A percentile compares a stretch with the other conserved stretches of the same genome.
Conservation (phyloP, 2,329 filamentous ascomycete genomes). For the Sarocladium strictum region DNA sequence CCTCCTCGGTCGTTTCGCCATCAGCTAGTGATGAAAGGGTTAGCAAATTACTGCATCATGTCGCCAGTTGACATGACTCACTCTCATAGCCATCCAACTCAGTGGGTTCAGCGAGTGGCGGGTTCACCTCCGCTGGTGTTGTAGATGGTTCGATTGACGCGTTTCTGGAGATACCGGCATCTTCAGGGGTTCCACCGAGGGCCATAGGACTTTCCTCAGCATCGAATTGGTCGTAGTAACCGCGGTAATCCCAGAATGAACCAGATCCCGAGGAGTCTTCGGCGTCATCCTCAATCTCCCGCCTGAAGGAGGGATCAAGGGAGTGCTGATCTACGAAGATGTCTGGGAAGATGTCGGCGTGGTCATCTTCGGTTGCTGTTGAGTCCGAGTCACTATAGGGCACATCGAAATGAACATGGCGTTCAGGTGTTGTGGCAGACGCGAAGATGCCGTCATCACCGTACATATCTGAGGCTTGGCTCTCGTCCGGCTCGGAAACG, state of each 20-base stretch:
- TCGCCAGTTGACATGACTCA: slow-evolving; percentile 35
- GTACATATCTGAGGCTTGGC: slow-evolving; percentile 35
- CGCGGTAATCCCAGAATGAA: slow-evolving; percentile 57
- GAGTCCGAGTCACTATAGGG: slow-evolving; percentile 62
- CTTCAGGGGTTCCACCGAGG: background rate
- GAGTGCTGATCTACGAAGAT: slow-evolving; percentile 72
- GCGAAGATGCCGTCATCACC: slow-evolving; percentile 34
- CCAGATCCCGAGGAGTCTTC: slow-evolving; percentile 51
- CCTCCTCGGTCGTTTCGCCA: slow-evolving; percentile 57
- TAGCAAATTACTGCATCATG: slow-evolving; percentile 26
- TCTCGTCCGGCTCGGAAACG: slow-evolving; percentile 40
- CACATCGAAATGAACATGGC: slow-evolving; percentile 70
- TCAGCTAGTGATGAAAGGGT: slow-evolving; percentile 40
- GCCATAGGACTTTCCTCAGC: slow-evolving; percentile 32
- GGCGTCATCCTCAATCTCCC: slow-evolving; percentile 66
- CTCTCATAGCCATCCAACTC: slow-evolving; percentile 55
- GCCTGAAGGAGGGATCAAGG: slow-evolving; percentile 65
- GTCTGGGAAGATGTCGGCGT: slow-evolving; percentile 65
- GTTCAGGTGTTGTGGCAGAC: slow-evolving; percentile 34
- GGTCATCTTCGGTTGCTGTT: slow-evolving; percentile 56
- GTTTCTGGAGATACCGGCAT: background rate
- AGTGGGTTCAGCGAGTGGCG: slow-evolving; percentile 18
- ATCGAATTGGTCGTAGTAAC: slow-evolving; percentile 29
- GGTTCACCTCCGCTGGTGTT: background rate
- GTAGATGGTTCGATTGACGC: background rate